Evolutionary conservation across 805 yeast genomes (phyloP), one percentile per base, ranked within the genome.

Genomic region (Saccharomycodes ludwigii): DNA sequence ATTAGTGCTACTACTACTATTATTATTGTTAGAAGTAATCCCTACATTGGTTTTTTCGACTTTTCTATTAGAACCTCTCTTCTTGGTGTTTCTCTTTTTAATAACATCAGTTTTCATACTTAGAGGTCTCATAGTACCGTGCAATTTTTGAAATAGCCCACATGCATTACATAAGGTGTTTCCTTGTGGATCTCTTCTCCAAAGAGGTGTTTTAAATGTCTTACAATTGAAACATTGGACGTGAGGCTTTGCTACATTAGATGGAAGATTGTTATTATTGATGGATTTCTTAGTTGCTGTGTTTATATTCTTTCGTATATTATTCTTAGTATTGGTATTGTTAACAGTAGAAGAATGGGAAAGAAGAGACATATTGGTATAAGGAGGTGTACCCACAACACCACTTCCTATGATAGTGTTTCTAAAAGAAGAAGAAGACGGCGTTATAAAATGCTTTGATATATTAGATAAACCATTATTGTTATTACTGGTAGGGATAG

Each of bases 81-180:
- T 94, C 37, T 52, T 52, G 10, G 58, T 47, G 32, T 51, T 55
- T 44, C 98, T 69, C 55, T 85, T 83, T 54, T 85, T 84, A 34
- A 88, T 86, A 1, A 86, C 91, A 51, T 86, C 95, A 0, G 96
- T 81, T 50, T 85, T 86, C 46, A 86, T 62, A 10, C 94, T 79
- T 31, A 88, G 61, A 0, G 98, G 98, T 36, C 97, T 65, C 39
- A 83, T 93, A 3, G 84, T 88, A n/a, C 96, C 97, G 48, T 88
- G 97, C 16, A 88, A 62, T 54, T 88, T 88, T 47, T 82, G 67
- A 46, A 88, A 88, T 38, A 88, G 61, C 0, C 97, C 98, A 61
- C 98, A 88, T 0, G 98, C 97, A 54, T 88, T 88, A 59, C 97
- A 88, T 37, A 88, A 61, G 0, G 95, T 93, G 47, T 82, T 78